Conservation (phyloP, 2,329 filamentous ascomycete species). For the Coleophoma eucalyptorum region DNA sequence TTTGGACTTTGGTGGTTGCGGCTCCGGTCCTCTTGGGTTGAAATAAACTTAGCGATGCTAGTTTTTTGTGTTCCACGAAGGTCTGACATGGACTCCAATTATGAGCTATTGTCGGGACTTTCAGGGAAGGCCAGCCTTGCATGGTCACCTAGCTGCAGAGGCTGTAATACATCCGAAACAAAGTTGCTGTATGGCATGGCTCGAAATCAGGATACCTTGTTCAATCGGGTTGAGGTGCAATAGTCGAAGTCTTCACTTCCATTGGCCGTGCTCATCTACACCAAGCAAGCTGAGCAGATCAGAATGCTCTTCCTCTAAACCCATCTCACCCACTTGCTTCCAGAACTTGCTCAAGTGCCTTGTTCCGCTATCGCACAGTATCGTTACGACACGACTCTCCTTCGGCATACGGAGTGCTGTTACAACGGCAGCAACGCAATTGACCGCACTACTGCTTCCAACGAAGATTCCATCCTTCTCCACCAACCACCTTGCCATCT, state of each 20-base stretch:
- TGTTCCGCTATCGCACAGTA: conserved; percentile 82
- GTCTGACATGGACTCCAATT: no score
- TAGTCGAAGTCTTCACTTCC: not conserved
- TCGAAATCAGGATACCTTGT: no score
- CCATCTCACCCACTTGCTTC: conserved; percentile 67
- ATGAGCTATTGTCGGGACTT: no score
- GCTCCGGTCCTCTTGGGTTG: not conserved
- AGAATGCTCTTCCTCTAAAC: conserved; percentile 55
- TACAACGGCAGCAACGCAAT: conserved; percentile 77
- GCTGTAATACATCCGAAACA: no score
- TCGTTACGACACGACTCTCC: conserved; percentile 65
- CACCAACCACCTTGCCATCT: conserved; percentile 95
- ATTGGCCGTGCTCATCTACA: conserved; percentile 27
- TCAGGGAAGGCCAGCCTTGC: no score
- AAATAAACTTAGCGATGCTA: not conserved
- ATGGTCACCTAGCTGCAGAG: no score
- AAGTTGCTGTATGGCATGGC: no score
- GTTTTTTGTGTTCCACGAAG: not conserved
- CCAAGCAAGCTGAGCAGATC: conserved; percentile 49
- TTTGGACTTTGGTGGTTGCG: conserved; percentile 1
- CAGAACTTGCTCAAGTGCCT: conserved; percentile 84
- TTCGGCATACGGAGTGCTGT: conserved; percentile 63
- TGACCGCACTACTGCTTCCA: conserved; percentile 94
- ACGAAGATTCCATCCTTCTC: conserved; percentile 94
- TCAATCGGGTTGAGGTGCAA: no score